A percentile compares a stretch with the other conserved stretches of the same genome.
Evolutionary conservation across 2,329 filamentous ascomycete genomes (phyloP).

Genomic region (Neopestalotiopsis sp.): DNA sequence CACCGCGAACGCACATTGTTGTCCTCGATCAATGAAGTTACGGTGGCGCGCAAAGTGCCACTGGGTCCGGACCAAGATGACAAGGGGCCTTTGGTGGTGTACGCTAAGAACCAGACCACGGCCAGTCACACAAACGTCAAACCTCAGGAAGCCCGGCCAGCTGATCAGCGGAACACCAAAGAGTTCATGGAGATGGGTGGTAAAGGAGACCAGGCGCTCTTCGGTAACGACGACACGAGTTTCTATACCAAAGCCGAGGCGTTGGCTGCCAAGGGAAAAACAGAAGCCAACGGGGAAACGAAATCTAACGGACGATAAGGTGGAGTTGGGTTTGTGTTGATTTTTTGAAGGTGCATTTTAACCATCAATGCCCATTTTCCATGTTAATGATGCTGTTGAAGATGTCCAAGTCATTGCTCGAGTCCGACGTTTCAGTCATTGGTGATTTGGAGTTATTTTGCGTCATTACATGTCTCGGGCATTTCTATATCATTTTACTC

Average conservation of each 20-base stretch:
- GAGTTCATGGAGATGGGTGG: conserved; percentile 88
- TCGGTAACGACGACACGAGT: conserved; percentile 63
- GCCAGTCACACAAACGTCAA: conserved; percentile 47
- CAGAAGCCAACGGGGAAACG: conserved; percentile 30
- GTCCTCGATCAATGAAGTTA: conserved; percentile 78
- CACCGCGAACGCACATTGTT: conserved; percentile 85
- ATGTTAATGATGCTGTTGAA: no score
- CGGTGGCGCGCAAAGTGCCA: conserved; percentile 56
- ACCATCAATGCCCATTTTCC: neutral
- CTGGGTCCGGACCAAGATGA: conserved; percentile 62
- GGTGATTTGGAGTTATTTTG: neutral
- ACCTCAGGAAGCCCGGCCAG: conserved; percentile 68
- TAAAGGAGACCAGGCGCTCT: conserved; percentile 82
- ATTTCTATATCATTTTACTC: neutral
- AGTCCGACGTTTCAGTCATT: neutral
- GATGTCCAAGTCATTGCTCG: neutral
- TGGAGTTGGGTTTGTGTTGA: neutral
- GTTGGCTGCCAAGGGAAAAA: conserved; percentile 31
- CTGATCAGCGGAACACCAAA: conserved; percentile 67
- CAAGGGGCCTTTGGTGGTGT: conserved; percentile 72
- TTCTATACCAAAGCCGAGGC: conserved; percentile 52
- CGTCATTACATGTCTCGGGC: neutral
- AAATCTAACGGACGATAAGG: conserved; percentile 28
- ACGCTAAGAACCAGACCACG: conserved; percentile 68
- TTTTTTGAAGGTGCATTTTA: neutral